phyloP scores from a whole-genome alignment of 2,329 filamentous ascomycete species.

The Colletotrichum spinosum region DNA sequence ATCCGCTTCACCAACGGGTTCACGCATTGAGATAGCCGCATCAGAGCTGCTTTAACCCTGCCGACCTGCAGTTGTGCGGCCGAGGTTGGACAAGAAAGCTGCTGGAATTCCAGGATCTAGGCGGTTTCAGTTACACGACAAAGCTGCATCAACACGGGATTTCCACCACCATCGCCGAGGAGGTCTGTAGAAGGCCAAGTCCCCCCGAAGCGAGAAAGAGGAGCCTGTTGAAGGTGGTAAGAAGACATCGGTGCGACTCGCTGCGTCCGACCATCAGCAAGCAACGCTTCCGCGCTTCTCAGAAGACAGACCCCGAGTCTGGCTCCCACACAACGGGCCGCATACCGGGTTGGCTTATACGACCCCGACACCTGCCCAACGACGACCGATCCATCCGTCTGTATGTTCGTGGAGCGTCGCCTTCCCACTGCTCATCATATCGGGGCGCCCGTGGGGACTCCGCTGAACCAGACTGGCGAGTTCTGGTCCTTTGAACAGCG shows the following conservation, averaged over 20 bases:
- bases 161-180: slow-evolving; percentile 21
- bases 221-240: not conserved
- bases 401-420: slow-evolving; percentile 55
- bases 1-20: slow-evolving; percentile 1
- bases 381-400: slow-evolving; percentile 42
- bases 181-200: slow-evolving; percentile 11
- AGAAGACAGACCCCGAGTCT: not conserved
- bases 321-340: not conserved
- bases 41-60: not conserved
- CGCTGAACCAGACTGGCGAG: slow-evolving; percentile 49
- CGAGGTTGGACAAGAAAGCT: slow-evolving; percentile 20
- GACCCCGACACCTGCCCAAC: slow-evolving; percentile 1
- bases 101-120: slow-evolving; percentile 20
- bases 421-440: slow-evolving; percentile 50
- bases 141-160: slow-evolving; percentile 22
- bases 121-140: slow-evolving; percentile 28
- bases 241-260: not conserved
- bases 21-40: slow-evolving; percentile 14
- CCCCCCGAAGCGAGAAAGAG: slow-evolving; percentile 8
- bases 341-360: slow-evolving; percentile 10
- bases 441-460: slow-evolving; percentile 52
- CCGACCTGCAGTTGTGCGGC: slow-evolving; percentile 22
- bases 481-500: slow-evolving; percentile 45
- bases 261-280: not conserved
- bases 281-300: not conserved